Conservation (phyloP, 495 filamentous ascomycete species). For the Cryomyces minteri region DNA sequence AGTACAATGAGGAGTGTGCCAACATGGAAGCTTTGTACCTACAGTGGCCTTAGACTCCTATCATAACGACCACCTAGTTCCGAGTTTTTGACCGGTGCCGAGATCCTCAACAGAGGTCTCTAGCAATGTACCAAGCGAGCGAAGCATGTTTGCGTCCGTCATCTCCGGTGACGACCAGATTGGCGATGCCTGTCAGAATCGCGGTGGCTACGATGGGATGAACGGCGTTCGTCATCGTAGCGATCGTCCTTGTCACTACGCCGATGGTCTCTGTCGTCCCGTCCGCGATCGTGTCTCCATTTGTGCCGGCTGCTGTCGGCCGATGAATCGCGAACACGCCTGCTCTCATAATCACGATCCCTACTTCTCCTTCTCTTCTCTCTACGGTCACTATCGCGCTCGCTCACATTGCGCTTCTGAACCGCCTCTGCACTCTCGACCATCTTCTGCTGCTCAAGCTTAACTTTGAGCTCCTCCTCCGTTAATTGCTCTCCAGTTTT, state of each 20-base stretch:
- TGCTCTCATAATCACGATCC: conserved; percentile 14
- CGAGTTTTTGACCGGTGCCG: too few relatives aligned
- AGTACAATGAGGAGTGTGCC: too few relatives aligned
- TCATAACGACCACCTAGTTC: too few relatives aligned
- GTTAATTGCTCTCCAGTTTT: conserved; percentile 47
- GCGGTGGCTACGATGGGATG: too few relatives aligned
- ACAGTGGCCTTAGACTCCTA: too few relatives aligned
- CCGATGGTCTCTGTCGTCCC: conserved; percentile 6
- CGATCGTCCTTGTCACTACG: conserved; percentile 1
- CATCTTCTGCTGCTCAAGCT: conserved; percentile 25
- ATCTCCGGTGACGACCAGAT: too few relatives aligned
- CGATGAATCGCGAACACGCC: neutral
- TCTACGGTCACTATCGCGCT: conserved; percentile 25
- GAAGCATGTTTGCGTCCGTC: too few relatives aligned
- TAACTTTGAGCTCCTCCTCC: conserved; percentile 37
- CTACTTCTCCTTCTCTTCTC: conserved; percentile 17
- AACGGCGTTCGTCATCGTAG: neutral
- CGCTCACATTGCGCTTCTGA: conserved; percentile 19
- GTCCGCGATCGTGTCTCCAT: conserved; percentile 1
- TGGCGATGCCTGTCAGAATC: too few relatives aligned
- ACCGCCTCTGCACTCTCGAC: conserved; percentile 17
- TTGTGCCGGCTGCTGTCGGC: neutral
- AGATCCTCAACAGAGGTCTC: too few relatives aligned
- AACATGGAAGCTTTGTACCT: too few relatives aligned
- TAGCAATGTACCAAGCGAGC: too few relatives aligned